These are phyloP conservation scores for Aspergillus sp. DNA, from an alignment of 2,329 filamentous ascomycete genomes.

Conservation along the genomic window DNA sequence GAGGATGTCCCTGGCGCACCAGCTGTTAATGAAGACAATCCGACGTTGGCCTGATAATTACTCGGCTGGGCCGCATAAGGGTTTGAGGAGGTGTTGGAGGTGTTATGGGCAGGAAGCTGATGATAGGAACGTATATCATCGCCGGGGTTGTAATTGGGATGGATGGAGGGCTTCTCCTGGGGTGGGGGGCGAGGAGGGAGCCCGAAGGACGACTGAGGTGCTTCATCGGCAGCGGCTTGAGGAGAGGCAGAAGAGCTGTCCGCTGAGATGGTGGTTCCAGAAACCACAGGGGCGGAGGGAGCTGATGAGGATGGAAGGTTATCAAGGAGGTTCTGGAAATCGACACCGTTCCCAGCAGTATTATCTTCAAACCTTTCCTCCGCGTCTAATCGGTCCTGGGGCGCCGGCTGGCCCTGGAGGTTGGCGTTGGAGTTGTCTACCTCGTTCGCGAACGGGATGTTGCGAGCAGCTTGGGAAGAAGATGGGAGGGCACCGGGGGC, in stretches of 20 bases:
- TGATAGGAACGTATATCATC: slow-evolving; percentile 43
- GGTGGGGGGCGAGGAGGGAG: slow-evolving; percentile 47
- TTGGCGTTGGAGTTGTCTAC: slow-evolving; percentile 28
- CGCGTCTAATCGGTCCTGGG: slow-evolving; percentile 25
- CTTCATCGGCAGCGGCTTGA: slow-evolving; percentile 30
- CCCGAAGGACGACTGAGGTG: slow-evolving; percentile 36
- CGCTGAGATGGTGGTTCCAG: slow-evolving; percentile 23
- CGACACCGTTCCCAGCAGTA: slow-evolving; percentile 40
- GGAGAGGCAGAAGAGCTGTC: slow-evolving; percentile 28
- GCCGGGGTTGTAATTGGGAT: slow-evolving; percentile 38
- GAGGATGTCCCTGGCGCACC: slow-evolving; percentile 38
- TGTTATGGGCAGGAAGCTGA: slow-evolving; percentile 31
- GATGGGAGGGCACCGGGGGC: slow-evolving; percentile 22
- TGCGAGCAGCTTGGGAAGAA: slow-evolving; percentile 27
- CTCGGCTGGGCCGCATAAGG: slow-evolving; percentile 34
- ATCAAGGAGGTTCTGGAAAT: slow-evolving; percentile 51
- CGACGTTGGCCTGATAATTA: slow-evolving; percentile 33
- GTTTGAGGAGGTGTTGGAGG: slow-evolving; percentile 23
- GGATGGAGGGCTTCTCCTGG: slow-evolving; percentile 42
- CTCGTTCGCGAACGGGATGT: slow-evolving; percentile 28
- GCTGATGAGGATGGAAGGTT: slow-evolving; percentile 42
- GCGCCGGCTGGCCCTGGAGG: slow-evolving; percentile 19
- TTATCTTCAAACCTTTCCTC: slow-evolving; percentile 22
- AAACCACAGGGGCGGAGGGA: slow-evolving; percentile 24
- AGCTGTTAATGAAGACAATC: slow-evolving; percentile 24